phyloP scores from a whole-genome alignment of 108 stramenopile species.

The Fragilariopsis cylindrus region DNA sequence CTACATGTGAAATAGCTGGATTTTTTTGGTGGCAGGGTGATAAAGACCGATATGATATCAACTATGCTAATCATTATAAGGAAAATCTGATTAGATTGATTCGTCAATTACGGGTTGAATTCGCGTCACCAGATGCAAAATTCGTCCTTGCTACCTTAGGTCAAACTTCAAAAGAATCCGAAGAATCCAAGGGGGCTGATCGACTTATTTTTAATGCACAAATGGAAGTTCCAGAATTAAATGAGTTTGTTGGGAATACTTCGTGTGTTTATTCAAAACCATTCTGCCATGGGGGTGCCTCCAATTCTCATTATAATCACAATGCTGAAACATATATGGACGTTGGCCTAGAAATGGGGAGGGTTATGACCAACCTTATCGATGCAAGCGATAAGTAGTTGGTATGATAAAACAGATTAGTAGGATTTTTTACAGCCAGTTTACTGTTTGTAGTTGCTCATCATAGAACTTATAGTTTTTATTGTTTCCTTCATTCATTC shows the following conservation, averaged over 20 bases:
- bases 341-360: slow-evolving; percentile 41
- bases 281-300: slow-evolving; percentile 19
- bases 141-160: slow-evolving; percentile 45
- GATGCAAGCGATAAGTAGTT: not conserved
- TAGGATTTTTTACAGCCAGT: too few species aligned
- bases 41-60: slow-evolving; percentile 32
- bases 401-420: not conserved
- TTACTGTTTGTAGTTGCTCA: too few species aligned
- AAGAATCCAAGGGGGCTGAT: slow-evolving; percentile 15
- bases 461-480: too few species aligned
- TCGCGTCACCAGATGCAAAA: slow-evolving; percentile 33
- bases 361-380: slow-evolving; percentile 36
- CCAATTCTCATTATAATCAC: slow-evolving; percentile 31
- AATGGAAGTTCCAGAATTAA: slow-evolving; percentile 20
- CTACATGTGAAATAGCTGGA: slow-evolving; percentile 34
- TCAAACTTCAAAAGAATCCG: slow-evolving; percentile 12
- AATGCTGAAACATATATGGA: slow-evolving; percentile 47
- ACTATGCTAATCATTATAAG: slow-evolving; percentile 19
- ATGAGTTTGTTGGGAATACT: slow-evolving; percentile 36
- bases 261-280: slow-evolving; percentile 28
- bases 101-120: slow-evolving; percentile 27
- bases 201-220: slow-evolving; percentile 29
- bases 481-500: too few species aligned
- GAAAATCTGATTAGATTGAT: slow-evolving; percentile 34
- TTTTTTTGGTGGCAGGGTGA: slow-evolving; percentile 54